phyloP scores from a whole-genome alignment of 768 basidiomycete species.

The Panaeolus papilionaceus region DNA sequence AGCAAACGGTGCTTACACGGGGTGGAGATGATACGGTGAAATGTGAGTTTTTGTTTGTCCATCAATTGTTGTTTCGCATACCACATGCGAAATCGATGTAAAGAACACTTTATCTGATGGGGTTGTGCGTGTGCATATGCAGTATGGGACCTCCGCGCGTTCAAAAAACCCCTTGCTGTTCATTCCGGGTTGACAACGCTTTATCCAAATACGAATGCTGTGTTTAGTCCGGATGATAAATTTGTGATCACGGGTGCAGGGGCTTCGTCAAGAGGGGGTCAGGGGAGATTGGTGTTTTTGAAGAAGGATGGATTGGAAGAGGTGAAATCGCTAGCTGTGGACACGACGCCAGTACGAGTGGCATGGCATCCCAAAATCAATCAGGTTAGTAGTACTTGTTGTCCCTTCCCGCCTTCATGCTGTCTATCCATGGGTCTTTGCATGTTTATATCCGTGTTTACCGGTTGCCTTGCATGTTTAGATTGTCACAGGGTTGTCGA shows the following conservation, averaged over 20 bases:
- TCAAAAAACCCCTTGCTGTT: constrained; percentile 87
- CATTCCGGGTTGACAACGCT: constrained; percentile 70
- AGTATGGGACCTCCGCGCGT: constrained; percentile 96
- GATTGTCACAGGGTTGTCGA: constrained; percentile 89
- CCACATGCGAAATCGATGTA: constrained; percentile 13
- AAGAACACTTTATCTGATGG: constrained; percentile 10
- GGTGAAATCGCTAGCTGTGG: constrained; percentile 70
- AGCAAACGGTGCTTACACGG: constrained; percentile 82
- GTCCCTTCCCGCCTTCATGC: constrained; percentile 22
- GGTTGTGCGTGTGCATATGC: constrained; percentile 18
- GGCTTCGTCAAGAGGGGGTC: constrained; percentile 66
- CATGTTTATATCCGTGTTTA: constrained; percentile 28
- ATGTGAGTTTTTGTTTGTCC: constrained; percentile 58
- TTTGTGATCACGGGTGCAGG: constrained; percentile 86
- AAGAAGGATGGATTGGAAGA: constrained; percentile 72
- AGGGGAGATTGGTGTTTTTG: constrained; percentile 78
- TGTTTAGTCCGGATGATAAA: constrained; percentile 95
- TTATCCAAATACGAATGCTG: constrained; percentile 92
- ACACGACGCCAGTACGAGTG: constrained; percentile 86
- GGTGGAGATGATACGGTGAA: constrained; percentile 97
- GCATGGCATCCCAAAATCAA: constrained; percentile 98
- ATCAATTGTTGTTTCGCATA: constrained; percentile 18
- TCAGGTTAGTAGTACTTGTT: constrained; percentile 63
- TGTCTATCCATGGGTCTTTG: constrained; percentile 19
- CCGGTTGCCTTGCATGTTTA: constrained; percentile 39